Evolutionary conservation across 2,329 filamentous ascomycete species (phyloP).

Genomic region (Penicillium aurantiogriseum): DNA sequence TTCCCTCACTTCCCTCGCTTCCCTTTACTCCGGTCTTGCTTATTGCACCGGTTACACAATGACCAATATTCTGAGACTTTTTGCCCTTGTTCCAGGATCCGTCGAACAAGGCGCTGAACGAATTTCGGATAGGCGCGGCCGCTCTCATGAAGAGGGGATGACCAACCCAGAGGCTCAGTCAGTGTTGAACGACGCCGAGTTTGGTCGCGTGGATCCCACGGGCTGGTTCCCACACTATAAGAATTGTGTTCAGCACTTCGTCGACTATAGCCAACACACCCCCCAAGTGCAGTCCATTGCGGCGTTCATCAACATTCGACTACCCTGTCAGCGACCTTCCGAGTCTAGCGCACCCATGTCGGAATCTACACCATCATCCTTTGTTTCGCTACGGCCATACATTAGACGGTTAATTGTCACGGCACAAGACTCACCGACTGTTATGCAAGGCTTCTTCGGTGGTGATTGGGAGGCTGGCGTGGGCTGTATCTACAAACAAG

Average conservation of each 20-base stretch:
- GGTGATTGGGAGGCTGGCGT: slow-evolving; percentile 80
- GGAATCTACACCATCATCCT: slow-evolving; percentile 26
- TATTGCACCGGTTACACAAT: slow-evolving; percentile 39
- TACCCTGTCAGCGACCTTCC: slow-evolving; percentile 72
- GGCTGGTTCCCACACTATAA: slow-evolving; percentile 90
- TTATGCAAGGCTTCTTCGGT: slow-evolving; percentile 90
- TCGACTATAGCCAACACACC: slow-evolving; percentile 82
- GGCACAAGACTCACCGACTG: slow-evolving; percentile 78
- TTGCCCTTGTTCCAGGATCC: slow-evolving; percentile 22
- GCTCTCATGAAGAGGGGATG: slow-evolving; percentile 13
- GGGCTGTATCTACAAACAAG: slow-evolving; percentile 77
- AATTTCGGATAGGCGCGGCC: slow-evolving; percentile 25
- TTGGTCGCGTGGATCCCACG: slow-evolving; percentile 61
- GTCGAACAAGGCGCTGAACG: slow-evolving; percentile 31
- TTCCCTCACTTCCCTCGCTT: too few relatives aligned
- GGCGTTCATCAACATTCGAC: slow-evolving; percentile 84
- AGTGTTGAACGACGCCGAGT: slow-evolving; percentile 26
- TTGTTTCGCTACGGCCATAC: slow-evolving; percentile 76
- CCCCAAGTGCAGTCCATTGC: slow-evolving; percentile 79
- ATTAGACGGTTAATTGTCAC: slow-evolving; percentile 91
- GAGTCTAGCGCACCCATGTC: slow-evolving; percentile 39
- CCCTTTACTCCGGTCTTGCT: background rate
- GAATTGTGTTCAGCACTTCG: slow-evolving; percentile 81
- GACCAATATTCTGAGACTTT: slow-evolving; percentile 64
- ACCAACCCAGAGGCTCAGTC: slow-evolving; percentile 15